Evolutionary conservation across 1,284 basidiomycete genomes (phyloP).

Genomic region (Wolfiporia cocos): DNA sequence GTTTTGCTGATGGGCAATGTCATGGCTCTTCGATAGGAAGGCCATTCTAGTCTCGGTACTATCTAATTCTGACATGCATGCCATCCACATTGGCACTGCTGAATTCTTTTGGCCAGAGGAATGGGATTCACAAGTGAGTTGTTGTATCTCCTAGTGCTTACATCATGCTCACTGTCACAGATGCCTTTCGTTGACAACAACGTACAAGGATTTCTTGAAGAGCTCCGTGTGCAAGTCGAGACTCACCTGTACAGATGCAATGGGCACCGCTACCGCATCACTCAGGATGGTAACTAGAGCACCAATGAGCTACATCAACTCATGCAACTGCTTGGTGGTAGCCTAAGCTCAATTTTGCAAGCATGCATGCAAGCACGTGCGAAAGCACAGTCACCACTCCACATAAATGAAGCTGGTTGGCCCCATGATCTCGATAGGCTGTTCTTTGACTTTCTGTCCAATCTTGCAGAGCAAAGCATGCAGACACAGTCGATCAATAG

Average conservation of each 20-base stretch:
- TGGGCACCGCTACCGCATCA: background rate
- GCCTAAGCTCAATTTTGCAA: background rate
- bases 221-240: background rate
- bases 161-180: background rate
- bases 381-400: background rate
- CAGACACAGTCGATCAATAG: too few species aligned
- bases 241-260: background rate
- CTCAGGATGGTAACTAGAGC: background rate
- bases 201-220: background rate
- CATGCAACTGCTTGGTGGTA: background rate
- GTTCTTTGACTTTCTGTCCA: background rate
- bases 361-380: background rate
- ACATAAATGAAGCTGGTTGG: background rate
- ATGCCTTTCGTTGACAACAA: background rate
- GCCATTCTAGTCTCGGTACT: conserved; percentile 27
- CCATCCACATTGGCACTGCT: conserved; percentile 47
- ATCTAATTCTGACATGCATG: conserved; percentile 44
- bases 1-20: too few species aligned
- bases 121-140: background rate
- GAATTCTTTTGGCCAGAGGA: background rate
- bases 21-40: conserved; percentile 29
- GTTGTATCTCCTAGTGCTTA: background rate
- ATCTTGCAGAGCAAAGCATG: too few species aligned
- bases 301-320: too few species aligned
- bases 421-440: background rate